Evolutionary conservation across 2,329 filamentous ascomycete genomes (phyloP), one percentile per base, ranked within the genome.

Genomic region (Stagonosporopsis tanaceti): DNA sequence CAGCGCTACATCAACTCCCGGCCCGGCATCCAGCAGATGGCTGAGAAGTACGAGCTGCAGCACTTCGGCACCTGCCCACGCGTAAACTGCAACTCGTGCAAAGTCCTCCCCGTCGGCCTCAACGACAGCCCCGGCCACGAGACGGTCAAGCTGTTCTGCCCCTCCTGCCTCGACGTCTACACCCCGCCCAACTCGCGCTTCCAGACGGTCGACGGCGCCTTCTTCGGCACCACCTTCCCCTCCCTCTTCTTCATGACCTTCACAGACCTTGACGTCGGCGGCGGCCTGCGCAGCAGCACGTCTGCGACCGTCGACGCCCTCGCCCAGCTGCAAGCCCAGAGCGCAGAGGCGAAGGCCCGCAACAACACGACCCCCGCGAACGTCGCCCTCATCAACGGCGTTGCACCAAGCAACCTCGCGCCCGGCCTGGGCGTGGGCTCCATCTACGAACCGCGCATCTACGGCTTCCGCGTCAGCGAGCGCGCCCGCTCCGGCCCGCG

Each of bases 191-290:
- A 98, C 81, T 97, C 92, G 71, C 88, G 95, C 20, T 99, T 98
- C 76, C 95, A 98, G 78, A 94, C 92, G 2, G 95, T 99, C 32
- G 95, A 99, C 68, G 95, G 95, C 50, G 95, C 95, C 44, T 99
- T 98, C 81, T 99, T 99, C 73, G 95, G 95, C 45, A 94, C 95
- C 51, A 99, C 95, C 0, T 99, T 99, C 76, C 93, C 93, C 60
- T 93, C 93, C 42, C 87, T 99, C 58, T 99, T 99, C 81, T 92
- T 99, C 76, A 94, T 99, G 82, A 99, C 94, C 37, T 99, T 98
- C 77, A 94, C 95, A 34, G 95, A 99, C 74, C 90, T 97, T 72
- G 93, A 97, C 67, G 87, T 98, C 58, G 82, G 82, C 45, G 88
- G 88, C 34, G 89, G 88, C 30, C 89, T 90, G 70, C 73, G 87